Conservation (phyloP, 2,329 filamentous ascomycete species). For the Ceratocystis cacaofunesta region DNA sequence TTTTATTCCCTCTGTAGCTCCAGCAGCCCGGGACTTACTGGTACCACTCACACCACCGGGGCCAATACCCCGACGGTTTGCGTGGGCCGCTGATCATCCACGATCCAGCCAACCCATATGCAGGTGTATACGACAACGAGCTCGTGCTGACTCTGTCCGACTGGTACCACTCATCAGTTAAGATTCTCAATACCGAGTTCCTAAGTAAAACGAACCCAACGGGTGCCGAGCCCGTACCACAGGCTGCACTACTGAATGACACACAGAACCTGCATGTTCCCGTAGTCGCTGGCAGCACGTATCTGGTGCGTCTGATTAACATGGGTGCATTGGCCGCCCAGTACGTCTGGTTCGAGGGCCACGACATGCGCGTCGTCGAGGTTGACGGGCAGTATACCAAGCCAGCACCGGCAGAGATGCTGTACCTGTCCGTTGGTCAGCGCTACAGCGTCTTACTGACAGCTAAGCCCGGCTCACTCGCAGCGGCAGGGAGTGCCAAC, state of each 20-base stretch:
- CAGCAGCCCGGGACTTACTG: slow-evolving; percentile 61
- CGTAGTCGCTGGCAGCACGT: slow-evolving; percentile 53
- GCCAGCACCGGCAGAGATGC: slow-evolving; percentile 41
- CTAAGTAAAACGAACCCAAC: slow-evolving; percentile 40
- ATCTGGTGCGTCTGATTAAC: slow-evolving; percentile 58
- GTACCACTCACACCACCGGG: slow-evolving; percentile 58
- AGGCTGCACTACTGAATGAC: slow-evolving; percentile 58
- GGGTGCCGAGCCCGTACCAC: slow-evolving; percentile 50
- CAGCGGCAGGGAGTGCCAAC: slow-evolving; percentile 35
- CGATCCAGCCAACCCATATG: slow-evolving; percentile 45
- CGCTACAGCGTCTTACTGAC: slow-evolving; percentile 48
- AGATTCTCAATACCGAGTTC: slow-evolving; percentile 32
- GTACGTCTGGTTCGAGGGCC: slow-evolving; percentile 52
- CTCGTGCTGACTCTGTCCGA: slow-evolving; percentile 50
- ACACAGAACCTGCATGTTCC: slow-evolving; percentile 43
- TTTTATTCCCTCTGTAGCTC: not conserved
- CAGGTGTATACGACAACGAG: slow-evolving; percentile 45
- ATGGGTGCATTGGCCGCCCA: slow-evolving; percentile 56
- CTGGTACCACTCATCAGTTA: slow-evolving; percentile 51
- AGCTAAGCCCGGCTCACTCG: slow-evolving; percentile 29
- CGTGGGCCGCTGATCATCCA: slow-evolving; percentile 50
- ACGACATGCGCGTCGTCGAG: slow-evolving; percentile 55
- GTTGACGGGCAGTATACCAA: slow-evolving; percentile 59
- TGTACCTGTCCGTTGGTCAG: slow-evolving; percentile 56
- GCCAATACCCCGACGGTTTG: slow-evolving; percentile 57